Conservation (phyloP, 2,329 filamentous ascomycete species). For the Exophiala xenobiotica region DNA sequence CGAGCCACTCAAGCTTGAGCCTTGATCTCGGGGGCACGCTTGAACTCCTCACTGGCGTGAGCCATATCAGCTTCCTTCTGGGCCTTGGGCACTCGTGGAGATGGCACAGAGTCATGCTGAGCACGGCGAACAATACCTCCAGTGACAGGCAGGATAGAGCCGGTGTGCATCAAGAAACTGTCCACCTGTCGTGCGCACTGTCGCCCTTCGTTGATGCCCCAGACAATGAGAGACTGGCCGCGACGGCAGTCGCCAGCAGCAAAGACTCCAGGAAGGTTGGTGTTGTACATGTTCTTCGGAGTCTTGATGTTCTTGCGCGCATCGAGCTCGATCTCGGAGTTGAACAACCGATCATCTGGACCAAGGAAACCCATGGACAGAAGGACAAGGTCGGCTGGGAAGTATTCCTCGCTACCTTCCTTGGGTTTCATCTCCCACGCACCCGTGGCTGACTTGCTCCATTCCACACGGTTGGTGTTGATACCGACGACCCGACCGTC, state of each 20-base stretch:
- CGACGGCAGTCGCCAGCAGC: conserved; percentile 93
- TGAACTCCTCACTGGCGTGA: conserved; percentile 23
- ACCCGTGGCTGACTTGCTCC: conserved; percentile 83
- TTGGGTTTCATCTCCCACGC: conserved; percentile 99
- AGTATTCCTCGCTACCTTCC: conserved; percentile 90
- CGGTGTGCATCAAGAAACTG: conserved; percentile 72
- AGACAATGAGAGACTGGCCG: conserved; percentile 93
- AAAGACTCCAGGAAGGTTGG: conserved; percentile 84
- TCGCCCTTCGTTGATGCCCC: conserved; percentile 97
- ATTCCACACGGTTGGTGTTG: conserved; percentile 92
- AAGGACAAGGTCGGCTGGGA: conserved; percentile 90
- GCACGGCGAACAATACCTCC: conserved; percentile 87
- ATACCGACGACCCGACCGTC: conserved; percentile 92
- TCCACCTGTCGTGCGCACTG: conserved; percentile 92
- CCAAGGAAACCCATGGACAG: conserved; percentile 97
- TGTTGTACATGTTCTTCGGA: conserved; percentile 78
- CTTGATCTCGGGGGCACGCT: conserved; percentile 19
- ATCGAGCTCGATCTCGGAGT: conserved; percentile 87
- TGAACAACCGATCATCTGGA: conserved; percentile 83
- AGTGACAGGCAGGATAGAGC: conserved; percentile 79
- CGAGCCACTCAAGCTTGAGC: conserved; percentile 10
- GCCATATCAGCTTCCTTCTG: conserved; percentile 26
- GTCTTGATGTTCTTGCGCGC: conserved; percentile 96
- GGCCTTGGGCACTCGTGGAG: conserved; percentile 18
- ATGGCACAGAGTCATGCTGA: conserved; percentile 50